Evolutionary conservation across 2,329 filamentous ascomycete species (phyloP), one percentile per base, ranked within the genome.

Genomic region (Colletotrichum sp.): DNA sequence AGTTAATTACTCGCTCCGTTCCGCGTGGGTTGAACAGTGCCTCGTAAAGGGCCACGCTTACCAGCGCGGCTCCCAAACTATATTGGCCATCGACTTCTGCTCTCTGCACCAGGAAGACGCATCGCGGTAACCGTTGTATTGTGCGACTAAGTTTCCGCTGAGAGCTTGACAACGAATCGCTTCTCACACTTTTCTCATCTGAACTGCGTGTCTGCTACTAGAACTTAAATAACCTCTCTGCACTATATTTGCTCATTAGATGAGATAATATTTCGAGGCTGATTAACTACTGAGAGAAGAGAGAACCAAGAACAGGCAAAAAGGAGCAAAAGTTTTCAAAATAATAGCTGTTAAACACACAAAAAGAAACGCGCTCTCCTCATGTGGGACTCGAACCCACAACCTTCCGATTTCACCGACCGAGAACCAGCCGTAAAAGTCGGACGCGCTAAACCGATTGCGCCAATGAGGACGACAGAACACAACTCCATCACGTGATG

Each of bases 311-410:
- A 57, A 16, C 2, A 26, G 13, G 9, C 18, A 24, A 8, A 12
- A 6, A 10, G 3, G 16, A 30, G 10, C 13, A 16, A 30, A 18
- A n/a, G 7, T 6, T 7, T 6, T 18, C 8, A 28, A 12, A 9
- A 26, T n/a, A n/a, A 18, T 16, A 13, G n/a, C 57, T 18, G 9
- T 18, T 60, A 12, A 28, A 10, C 15, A 60, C 16, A 10, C n/a
- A 57, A 21, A 36, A 67, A 59, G 44, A 34, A 12, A 21, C 32
- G 30, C 13, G 39, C 13, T 12, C 52, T 63, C 71, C 34, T 67
- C 24, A 68, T 44, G 72, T 66, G 72, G 67, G 72, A 64, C 65
- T 75, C 72, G 72, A 75, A 75, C 72, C 60, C 72, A 66, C 72
- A 71, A 62, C 72, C 72, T 69, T 75, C 34, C 24, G 72, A 75